Base-by-base conservation (phyloP, 441 rosid species). In the Adansonia grandidieri region DNA sequence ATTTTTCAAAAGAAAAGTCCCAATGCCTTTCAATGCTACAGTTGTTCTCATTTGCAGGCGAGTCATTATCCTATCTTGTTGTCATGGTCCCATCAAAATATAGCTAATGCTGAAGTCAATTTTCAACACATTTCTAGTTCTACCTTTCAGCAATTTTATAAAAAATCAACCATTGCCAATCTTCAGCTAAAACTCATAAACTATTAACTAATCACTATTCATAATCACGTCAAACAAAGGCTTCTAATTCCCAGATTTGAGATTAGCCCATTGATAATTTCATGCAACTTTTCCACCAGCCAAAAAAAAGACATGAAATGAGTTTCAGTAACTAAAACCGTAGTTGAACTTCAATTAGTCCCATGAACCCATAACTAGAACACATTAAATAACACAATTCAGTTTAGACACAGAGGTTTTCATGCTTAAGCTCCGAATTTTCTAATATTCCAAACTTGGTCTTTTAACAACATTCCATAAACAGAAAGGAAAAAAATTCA, bases 221-320 rank as follows among this genome's bases (percentile, higher is more conserved):
- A 68, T 71, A 57, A 63, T 44, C 60, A 57, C n/a, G 42, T 13
- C 66, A 42, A 57, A 13, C 54, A 57, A 73, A 40, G 66, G 37
- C 76, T 57, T 20, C 76, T 73, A 40, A 73, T 19, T 73, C 53
- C 20, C 76, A 57, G 66, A 73, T 20, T 20, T 73, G 20, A 73
- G 5, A 73, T 20, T 13, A 58, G 42, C 22, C 51, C 53, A 44
- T 20, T 61, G 40, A 73, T 13, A 58, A 73, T 73, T 44, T 73
- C 40, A 57, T 42, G 76, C 66, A 57, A 73, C 66, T 40, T 57
- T 57, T 72, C 37, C 17, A 40, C 17, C 40, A 37, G 40, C 40
- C 4, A 37, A 37, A 37, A 37, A 4, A 72, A 10, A 45, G 32
- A 13, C 40, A 20, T 42, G 56, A 73, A 58, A 44, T 42, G 77